Evolutionary conservation across 768 basidiomycete genomes (phyloP).

Genomic region (Exidia glandulosa): DNA sequence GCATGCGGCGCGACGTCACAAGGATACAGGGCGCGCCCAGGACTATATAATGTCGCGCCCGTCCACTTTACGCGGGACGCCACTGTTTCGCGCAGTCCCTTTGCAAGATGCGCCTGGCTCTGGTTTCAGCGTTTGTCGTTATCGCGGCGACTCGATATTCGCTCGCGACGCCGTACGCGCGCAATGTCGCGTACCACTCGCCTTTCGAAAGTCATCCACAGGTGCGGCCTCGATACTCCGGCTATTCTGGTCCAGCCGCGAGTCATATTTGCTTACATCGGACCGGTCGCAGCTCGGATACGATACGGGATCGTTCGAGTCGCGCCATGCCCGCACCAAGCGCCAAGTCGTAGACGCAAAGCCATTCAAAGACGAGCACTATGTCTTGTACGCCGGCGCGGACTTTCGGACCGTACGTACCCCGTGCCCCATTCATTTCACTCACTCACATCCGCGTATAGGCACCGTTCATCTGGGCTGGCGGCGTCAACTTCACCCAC

Average conservation of each 20-base stretch:
- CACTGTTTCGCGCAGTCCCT: too few relatives aligned
- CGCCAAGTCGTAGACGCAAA: not conserved
- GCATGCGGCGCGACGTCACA: too few relatives aligned
- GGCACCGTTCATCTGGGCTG: conserved; percentile 37
- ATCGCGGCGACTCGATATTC: too few relatives aligned
- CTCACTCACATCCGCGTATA: conserved; percentile 10
- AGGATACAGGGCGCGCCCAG: too few relatives aligned
- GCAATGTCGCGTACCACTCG: conserved; percentile 31
- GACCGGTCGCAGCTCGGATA: not conserved
- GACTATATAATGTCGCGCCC: too few relatives aligned
- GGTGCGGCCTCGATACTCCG: not conserved
- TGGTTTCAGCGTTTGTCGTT: too few relatives aligned
- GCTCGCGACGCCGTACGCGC: conserved; percentile 17
- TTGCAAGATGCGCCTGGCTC: too few relatives aligned
- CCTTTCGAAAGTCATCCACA: conserved; percentile 20
- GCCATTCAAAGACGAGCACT: not conserved
- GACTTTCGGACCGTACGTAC: not conserved
- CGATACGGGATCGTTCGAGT: not conserved
- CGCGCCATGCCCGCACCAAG: not conserved
- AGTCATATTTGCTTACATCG: not conserved
- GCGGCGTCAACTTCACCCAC: conserved; percentile 40
- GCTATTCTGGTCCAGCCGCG: not conserved
- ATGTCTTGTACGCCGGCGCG: conserved; percentile 1
- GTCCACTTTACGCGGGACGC: too few relatives aligned
- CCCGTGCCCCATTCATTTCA: not conserved